Percentiles rank a stretch among this genome's conserved stretches.
phyloP scores from a whole-genome alignment of 2,329 filamentous ascomycete genomes.

The Botrytis fragariae region DNA sequence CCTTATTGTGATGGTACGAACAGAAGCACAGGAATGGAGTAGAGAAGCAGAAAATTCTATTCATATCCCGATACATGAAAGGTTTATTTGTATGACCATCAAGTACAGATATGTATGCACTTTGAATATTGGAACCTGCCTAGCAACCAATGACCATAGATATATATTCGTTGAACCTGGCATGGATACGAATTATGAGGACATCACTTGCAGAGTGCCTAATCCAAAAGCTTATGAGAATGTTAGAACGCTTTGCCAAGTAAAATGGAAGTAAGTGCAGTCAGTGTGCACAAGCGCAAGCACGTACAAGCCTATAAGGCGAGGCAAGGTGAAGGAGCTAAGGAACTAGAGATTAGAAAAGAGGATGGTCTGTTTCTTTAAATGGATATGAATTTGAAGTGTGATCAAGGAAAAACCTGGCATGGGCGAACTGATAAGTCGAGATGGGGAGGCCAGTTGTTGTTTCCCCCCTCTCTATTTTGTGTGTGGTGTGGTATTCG shows the following conservation, averaged over 20 bases:
- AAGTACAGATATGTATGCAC: not conserved
- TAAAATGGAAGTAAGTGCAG: not conserved
- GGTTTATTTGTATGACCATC: not conserved
- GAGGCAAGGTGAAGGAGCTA: not conserved
- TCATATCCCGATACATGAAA: not conserved
- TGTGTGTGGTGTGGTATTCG: not conserved
- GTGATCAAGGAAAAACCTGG: not conserved
- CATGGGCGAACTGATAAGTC: not conserved
- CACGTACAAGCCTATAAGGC: not conserved
- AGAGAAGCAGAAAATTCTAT: not conserved
- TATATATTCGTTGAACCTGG: not conserved
- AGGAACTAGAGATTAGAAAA: not conserved
- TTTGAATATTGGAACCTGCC: not conserved
- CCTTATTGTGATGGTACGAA: not conserved
- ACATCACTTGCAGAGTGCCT: not conserved
- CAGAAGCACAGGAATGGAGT: not conserved
- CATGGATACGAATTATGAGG: not conserved
- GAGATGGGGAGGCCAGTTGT: not conserved
- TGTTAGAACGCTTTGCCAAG: not conserved
- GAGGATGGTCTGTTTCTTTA: not conserved
- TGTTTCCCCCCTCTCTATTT: not conserved
- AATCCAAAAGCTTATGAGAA: not conserved
- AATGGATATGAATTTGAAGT: not conserved
- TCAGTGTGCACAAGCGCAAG: not conserved
- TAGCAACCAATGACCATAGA: not conserved